Evolutionary conservation across 176 grass and related monocot genomes (phyloP).

Genomic region (Cocos nucifera): DNA sequence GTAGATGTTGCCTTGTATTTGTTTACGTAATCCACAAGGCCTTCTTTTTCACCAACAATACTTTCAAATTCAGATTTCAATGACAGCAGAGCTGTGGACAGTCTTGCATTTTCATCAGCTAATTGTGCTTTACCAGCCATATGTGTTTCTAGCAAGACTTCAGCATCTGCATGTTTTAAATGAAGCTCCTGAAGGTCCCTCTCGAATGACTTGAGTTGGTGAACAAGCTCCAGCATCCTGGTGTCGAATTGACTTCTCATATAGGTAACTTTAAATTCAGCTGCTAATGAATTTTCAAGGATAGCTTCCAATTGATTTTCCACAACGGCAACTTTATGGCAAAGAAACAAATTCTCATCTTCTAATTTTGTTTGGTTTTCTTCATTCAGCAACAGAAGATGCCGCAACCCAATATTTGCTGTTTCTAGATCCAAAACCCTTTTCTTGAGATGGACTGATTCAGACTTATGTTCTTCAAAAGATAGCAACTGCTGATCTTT

Average conservation of each 20-base stretch:
- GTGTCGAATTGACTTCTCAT: conserved; percentile 40
- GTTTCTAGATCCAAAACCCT: conserved; percentile 46
- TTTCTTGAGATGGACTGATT: conserved; percentile 39
- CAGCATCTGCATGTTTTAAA: conserved; percentile 27
- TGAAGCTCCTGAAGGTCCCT: conserved; percentile 48
- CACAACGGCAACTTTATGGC: conserved; percentile 28
- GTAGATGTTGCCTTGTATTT: conserved; percentile 17
- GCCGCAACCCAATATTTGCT: conserved; percentile 54
- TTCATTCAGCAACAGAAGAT: conserved; percentile 45
- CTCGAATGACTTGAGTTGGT: conserved; percentile 36
- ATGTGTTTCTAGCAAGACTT: conserved; percentile 23
- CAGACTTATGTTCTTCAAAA: conserved; percentile 61
- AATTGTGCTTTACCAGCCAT: conserved; percentile 37
- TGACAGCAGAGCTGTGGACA: conserved; percentile 34
- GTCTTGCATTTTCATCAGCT: conserved; percentile 37
- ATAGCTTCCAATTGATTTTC: conserved; percentile 48
- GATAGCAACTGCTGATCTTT: conserved; percentile 57
- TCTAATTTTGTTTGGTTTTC: conserved; percentile 47
- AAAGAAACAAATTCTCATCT: conserved; percentile 34
- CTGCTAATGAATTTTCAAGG: conserved; percentile 48
- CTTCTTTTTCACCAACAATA: conserved; percentile 42
- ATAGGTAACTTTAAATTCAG: conserved; percentile 60
- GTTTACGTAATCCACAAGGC: conserved; percentile 28
- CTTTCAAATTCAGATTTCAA: conserved; percentile 24
- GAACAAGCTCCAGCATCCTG: conserved; percentile 26